Evolutionary conservation across 2,329 filamentous ascomycete genomes (phyloP), one percentile per base, ranked within the genome.

Genomic region (Nannizzia gypsea): DNA sequence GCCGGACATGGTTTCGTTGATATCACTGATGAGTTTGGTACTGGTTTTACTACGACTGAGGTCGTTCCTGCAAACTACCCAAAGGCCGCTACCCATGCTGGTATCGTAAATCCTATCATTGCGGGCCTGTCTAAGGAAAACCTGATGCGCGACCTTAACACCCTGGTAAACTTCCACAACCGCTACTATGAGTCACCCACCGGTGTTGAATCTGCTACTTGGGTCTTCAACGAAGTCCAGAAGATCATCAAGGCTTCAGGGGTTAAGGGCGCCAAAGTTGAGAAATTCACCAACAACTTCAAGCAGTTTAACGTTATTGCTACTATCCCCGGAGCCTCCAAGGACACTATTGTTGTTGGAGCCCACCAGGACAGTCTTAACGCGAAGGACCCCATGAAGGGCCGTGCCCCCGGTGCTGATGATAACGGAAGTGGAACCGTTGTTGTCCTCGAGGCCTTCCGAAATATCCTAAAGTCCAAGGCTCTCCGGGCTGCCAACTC

Each of bases 341-440:
- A 95, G 69, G 87, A 86, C 72, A 96, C 91, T 0, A 81, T 95
- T 34, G 86, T 96, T 22, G 86, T 96, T 65, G 91, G 92, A 55
- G 90, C 91, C 0, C 91, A 96, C 73, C 91, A 95, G 72, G 92
- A 97, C 73, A 95, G 89, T 67, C 95, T 96, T 75, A 97, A 97
- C 74, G n/a, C 34, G 13, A 57, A 59, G 11, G 75, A 96, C 11
- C 92, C 91, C 0, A 89, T 87, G 1, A 78, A 95, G 42, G 80
- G 96, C 31, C 83, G 88, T n/a, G 91, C 92, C 0, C 92, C 92
- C 0, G 92, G 92, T 48, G 91, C 92, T 17, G 93, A 97, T 66
- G 92, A 97, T 66, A 92, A 96, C 70, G 92, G 91, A 63, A 90
- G 87, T 66, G 90, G 90, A 61, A 93, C 90, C 1, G 90, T 97